Percentiles rank a stretch among this genome's conserved stretches.
Conservation (phyloP, 2,329 filamentous ascomycete genomes). For the Piedraia hortae region DNA sequence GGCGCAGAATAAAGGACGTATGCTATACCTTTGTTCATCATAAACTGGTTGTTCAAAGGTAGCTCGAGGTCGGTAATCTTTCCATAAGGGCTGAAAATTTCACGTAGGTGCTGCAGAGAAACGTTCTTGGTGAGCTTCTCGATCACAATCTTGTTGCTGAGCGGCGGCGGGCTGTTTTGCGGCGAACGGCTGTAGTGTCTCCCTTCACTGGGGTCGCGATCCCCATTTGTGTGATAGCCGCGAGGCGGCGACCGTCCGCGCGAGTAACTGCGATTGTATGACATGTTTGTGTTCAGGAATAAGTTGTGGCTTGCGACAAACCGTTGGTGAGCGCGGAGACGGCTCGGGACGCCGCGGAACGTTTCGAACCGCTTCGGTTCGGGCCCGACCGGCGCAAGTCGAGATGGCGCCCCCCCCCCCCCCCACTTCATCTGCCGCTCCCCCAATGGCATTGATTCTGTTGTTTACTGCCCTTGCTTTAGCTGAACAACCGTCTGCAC, state of each 20-base stretch:
- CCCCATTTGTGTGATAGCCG: too few relatives aligned
- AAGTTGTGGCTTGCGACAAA: too few relatives aligned
- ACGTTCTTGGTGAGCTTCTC: slow-evolving; percentile 92
- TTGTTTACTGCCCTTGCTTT: too few relatives aligned
- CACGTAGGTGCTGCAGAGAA: slow-evolving; percentile 59
- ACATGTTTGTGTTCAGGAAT: too few relatives aligned
- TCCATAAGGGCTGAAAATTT: slow-evolving; percentile 81
- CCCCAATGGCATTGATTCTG: too few relatives aligned
- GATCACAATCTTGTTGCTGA: slow-evolving; percentile 80
- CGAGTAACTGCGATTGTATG: slow-evolving; percentile 13
- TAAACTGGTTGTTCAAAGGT: slow-evolving; percentile 63
- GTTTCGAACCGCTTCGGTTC: too few relatives aligned
- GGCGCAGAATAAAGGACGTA: slow-evolving; percentile 66
- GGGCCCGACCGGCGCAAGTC: too few relatives aligned
- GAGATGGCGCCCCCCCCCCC: too few relatives aligned
- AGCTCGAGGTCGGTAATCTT: slow-evolving; percentile 66
- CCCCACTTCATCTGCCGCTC: too few relatives aligned
- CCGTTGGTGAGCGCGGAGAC: too few relatives aligned
- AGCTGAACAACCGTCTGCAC: slow-evolving; percentile 47
- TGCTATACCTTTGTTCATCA: slow-evolving; percentile 73
- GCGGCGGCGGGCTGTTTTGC: too few relatives aligned
- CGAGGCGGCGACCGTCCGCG: slow-evolving; percentile 16
- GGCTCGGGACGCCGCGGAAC: too few relatives aligned
- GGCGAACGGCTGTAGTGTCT: neutral
- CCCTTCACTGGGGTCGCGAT: slow-evolving; percentile 2